Percentiles rank a stretch among this genome's conserved stretches.
phyloP scores from a whole-genome alignment of 345 rosid genomes.

The Arabidopsis suecica region DNA sequence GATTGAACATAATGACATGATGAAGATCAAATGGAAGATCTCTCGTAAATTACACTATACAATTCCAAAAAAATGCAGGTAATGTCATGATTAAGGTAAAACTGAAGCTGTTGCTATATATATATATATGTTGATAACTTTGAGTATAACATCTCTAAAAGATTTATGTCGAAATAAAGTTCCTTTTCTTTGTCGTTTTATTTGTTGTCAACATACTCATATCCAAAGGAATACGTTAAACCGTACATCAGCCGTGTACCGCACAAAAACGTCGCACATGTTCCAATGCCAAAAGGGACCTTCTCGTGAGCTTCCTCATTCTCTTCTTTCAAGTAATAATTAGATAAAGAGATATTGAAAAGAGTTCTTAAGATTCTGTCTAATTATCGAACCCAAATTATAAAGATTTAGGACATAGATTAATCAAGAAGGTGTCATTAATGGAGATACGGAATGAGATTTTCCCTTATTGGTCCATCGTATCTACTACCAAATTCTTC shows the following conservation, averaged over 20 bases:
- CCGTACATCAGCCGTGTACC: constrained; percentile 31
- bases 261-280: constrained; percentile 41
- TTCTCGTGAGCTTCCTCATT: constrained; percentile 54
- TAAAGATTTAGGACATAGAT: constrained; percentile 18
- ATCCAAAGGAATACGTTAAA: background rate
- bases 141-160: background rate
- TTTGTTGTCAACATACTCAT: too few species aligned
- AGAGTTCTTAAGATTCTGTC: constrained; percentile 4
- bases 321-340: constrained; percentile 8
- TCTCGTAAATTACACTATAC: too few species aligned
- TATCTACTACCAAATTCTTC: constrained; percentile 53
- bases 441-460: constrained; percentile 45
- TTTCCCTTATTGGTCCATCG: constrained; percentile 57
- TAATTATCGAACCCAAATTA: constrained; percentile 15
- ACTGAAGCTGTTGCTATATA: too few species aligned
- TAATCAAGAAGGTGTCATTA: constrained; percentile 22
- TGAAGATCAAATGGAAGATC: too few species aligned
- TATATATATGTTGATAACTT: too few species aligned
- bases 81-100: too few species aligned
- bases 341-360: background rate
- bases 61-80: too few species aligned
- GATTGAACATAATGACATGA: too few species aligned
- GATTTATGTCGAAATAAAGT: background rate
- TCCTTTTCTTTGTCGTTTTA: background rate
- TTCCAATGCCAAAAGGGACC: constrained; percentile 34